Percentiles rank a stretch among this genome's conserved stretches.
phyloP scores from a whole-genome alignment of 768 basidiomycete species.

The Clavulina sp. region DNA sequence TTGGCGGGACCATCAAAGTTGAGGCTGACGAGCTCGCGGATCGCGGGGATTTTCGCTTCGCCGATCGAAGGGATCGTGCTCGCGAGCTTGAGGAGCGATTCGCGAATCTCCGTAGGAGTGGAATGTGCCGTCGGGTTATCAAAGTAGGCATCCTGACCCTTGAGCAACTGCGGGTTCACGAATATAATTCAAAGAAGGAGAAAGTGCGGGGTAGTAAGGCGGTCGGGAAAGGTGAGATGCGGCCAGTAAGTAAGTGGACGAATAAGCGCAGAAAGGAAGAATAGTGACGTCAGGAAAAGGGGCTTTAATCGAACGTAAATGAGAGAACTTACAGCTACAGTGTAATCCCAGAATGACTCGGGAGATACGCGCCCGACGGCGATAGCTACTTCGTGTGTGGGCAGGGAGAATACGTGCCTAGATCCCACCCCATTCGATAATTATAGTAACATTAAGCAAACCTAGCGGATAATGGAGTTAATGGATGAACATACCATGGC shows the following conservation, averaged over 20 bases:
- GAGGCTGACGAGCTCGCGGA: conserved; percentile 44
- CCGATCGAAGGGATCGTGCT: conserved; percentile 29
- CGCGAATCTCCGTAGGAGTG: conserved; percentile 56
- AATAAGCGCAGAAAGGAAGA: background rate
- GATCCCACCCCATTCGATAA: conserved; percentile 33
- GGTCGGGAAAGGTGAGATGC: no score
- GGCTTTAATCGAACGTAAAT: background rate
- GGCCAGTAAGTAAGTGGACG: background rate
- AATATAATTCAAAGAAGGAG: background rate
- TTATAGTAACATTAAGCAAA: conserved; percentile 23
- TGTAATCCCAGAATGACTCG: conserved; percentile 64
- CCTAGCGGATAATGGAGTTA: no score
- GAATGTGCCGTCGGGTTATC: conserved; percentile 53
- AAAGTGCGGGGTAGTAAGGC: no score
- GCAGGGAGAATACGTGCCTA: conserved; percentile 62
- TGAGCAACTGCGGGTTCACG: conserved; percentile 39
- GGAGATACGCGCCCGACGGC: conserved; percentile 61
- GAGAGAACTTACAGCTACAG: conserved; percentile 34
- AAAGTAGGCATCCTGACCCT: conserved; percentile 58
- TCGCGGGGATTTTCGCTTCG: conserved; percentile 28
- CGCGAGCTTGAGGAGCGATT: conserved; percentile 48
- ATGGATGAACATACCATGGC: conserved; percentile 17
- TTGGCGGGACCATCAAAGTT: conserved; percentile 43
- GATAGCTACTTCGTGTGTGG: conserved; percentile 65
- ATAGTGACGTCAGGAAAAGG: background rate